Conservation (phyloP, 257 asterid species). For the Solanum neorickii region DNA sequence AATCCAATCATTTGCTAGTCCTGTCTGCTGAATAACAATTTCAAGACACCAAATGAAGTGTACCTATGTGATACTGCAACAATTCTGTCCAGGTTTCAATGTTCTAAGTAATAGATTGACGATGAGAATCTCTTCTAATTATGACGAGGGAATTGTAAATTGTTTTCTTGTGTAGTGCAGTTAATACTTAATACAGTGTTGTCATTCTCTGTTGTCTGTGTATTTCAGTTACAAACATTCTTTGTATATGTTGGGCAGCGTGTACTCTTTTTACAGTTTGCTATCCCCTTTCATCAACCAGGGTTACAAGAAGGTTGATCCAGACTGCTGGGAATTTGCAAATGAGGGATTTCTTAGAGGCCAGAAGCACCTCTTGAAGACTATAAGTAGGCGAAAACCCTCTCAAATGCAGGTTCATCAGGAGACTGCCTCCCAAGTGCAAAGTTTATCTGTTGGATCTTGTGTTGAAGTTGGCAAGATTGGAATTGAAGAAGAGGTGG, state of each 20-base stretch:
- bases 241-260: constrained; percentile 6
- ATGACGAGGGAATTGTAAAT: not conserved
- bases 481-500: constrained; percentile 69
- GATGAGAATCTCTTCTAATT: not conserved
- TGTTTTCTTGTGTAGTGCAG: not conserved
- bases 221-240: not conserved
- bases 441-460: constrained; percentile 30
- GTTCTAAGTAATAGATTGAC: not conserved
- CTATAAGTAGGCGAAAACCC: constrained; percentile 54
- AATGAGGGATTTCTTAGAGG: constrained; percentile 61
- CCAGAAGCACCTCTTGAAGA: constrained; percentile 46
- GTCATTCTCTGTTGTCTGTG: not conserved
- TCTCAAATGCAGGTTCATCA: constrained; percentile 35
- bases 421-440: constrained; percentile 16
- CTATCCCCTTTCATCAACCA: constrained; percentile 20
- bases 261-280: constrained; percentile 27
- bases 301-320: constrained; percentile 71
- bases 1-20: not conserved
- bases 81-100: not conserved
- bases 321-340: constrained; percentile 54
- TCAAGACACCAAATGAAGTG: not conserved
- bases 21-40: not conserved
- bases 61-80: not conserved
- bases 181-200: not conserved
- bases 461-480: constrained; percentile 55